These are phyloP conservation scores for Candida pseudocylindracea DNA, from an alignment of 1,139 yeast genomes.

Conservation along the genomic window DNA sequence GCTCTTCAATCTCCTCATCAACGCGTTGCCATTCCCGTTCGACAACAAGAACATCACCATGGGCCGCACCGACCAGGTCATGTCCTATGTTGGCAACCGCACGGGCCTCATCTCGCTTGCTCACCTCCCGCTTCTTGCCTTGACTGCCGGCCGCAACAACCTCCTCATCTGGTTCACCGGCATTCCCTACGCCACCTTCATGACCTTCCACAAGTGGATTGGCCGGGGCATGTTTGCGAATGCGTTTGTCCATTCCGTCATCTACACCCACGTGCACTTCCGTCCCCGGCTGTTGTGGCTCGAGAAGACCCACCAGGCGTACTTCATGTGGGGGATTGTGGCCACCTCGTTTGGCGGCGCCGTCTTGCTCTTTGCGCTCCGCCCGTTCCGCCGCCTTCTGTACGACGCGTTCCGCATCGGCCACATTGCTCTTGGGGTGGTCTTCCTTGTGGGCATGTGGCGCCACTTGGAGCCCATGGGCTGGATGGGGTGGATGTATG, in stretches of 20 bases:
- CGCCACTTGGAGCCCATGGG: conserved; percentile 20
- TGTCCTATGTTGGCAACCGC: background rate
- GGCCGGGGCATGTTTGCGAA: background rate
- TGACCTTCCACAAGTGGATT: background rate
- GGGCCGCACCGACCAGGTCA: background rate
- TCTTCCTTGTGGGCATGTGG: conserved; percentile 21
- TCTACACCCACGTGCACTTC: conserved; percentile 7
- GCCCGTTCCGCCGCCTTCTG: conserved; percentile 13
- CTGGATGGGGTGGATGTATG: conserved; percentile 6
- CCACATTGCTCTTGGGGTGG: conserved; percentile 17
- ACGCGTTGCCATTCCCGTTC: too few species aligned
- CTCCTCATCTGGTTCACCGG: background rate
- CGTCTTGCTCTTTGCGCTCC: conserved; percentile 10
- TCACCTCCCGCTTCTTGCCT: background rate
- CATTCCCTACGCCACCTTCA: background rate
- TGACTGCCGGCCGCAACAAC: conserved; percentile 1
- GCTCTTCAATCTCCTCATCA: too few species aligned
- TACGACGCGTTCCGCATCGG: conserved; percentile 21
- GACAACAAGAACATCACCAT: too few species aligned
- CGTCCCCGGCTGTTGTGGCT: background rate
- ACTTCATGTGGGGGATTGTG: conserved; percentile 11
- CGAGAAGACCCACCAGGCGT: conserved; percentile 10
- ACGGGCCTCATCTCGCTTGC: background rate
- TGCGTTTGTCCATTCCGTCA: background rate
- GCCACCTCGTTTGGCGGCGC: conserved; percentile 2